A percentile compares a stretch with the other conserved stretches of the same genome.
These are phyloP conservation scores for Diaporthe caulivora DNA, from an alignment of 2,329 filamentous ascomycete species.

Conservation along the genomic window DNA sequence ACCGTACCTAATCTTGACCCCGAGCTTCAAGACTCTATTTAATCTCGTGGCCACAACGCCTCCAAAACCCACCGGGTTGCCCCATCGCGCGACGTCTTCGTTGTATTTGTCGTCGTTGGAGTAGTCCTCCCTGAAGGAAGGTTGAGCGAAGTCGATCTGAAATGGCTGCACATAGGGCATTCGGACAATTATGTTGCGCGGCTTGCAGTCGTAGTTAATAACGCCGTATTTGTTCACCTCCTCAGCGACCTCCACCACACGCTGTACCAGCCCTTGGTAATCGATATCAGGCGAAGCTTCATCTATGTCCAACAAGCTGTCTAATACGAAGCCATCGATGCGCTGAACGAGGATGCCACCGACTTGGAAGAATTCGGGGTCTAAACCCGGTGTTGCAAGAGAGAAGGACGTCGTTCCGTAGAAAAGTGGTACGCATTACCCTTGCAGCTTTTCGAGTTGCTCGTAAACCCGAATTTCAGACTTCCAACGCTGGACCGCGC, in stretches of 20 bases:
- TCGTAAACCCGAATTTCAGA: background rate
- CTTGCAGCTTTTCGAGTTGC: conserved; percentile 13
- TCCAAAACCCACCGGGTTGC: background rate
- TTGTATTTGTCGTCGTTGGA: conserved; percentile 6
- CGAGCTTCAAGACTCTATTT: too few relatives aligned
- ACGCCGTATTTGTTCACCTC: conserved; percentile 3
- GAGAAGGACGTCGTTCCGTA: conserved; percentile 23
- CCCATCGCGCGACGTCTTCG: background rate
- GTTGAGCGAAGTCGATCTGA: background rate
- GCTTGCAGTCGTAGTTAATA: background rate
- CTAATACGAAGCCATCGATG: background rate
- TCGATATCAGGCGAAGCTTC: conserved; percentile 1
- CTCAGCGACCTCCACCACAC: conserved; percentile 12
- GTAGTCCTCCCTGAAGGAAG: conserved; percentile 9
- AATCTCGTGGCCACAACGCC: conserved; percentile 2
- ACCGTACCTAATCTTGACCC: too few relatives aligned
- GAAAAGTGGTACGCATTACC: conserved; percentile 1
- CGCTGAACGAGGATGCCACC: background rate
- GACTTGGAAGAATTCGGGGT: background rate
- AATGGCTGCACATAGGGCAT: conserved; percentile 3
- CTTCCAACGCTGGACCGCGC: background rate
- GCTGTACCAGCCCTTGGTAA: background rate
- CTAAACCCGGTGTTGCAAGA: background rate
- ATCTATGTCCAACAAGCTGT: background rate
- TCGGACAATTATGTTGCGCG: background rate